Evolutionary conservation across 2,329 filamentous ascomycete genomes (phyloP), one percentile per base, ranked within the genome.

Genomic region (Diaporthe caulivora): DNA sequence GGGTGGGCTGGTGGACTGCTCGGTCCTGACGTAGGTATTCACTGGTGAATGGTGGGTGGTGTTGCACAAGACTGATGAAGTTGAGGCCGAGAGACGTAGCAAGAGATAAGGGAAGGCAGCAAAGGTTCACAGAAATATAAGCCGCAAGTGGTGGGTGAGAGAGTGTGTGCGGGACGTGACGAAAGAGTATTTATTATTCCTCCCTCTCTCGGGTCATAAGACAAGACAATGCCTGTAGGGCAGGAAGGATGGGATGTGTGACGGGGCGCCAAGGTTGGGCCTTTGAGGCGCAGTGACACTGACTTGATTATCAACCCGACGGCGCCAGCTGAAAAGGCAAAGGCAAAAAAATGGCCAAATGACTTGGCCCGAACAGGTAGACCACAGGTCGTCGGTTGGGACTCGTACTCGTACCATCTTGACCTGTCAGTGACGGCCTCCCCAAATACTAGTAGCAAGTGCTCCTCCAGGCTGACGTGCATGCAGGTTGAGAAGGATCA

Each of bases 201-300:
- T 51, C 2, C 10, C 26, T 21, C 21, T 21, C 24, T 60, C 54
- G 68, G 54, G 54, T 60, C 68, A 49, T 7, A 37, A 37, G 26
- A n/a, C 21, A 37, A 34, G n/a, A n/a, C n/a, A n/a, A 62, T 49
- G 58, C 58, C 58, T 62, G 58, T 40, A 44, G 31, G 53, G 57
- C 58, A 40, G 58, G 58, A 40, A 40, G 37, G 37, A 49, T 44
- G 58, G 37, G 37, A 49, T 44, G 58, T 40, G 68, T 31, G 21
- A 60, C 31, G 42, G 44, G 31, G 53, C 31, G 68, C 68, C 68
- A 70, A 70, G 68, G 18, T 51, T 70, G 40, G 58, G 57, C 57
- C 47, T 62, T 17, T 54, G 68, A 15, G 68, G 68, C 68, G 54
- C 54, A 58, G 68, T 31, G 31, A 18, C 21, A 29, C 21, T 24